These are phyloP conservation scores for Aspergillus bridgeri DNA, from an alignment of 495 filamentous ascomycete genomes.

Conservation along the genomic window DNA sequence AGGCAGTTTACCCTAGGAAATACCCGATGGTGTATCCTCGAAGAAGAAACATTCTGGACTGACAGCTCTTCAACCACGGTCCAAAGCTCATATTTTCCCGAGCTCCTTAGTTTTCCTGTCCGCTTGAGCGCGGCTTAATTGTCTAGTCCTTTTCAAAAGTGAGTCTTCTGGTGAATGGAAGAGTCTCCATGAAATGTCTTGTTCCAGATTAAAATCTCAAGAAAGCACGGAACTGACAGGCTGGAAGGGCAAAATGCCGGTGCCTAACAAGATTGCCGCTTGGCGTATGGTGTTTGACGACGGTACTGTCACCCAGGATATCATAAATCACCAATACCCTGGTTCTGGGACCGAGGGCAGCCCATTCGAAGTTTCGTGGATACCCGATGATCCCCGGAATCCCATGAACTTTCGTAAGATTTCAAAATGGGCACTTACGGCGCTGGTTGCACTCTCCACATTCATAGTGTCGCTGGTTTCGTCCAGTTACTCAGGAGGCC, in stretches of 20 bases:
- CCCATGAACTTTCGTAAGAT: slow-evolving; percentile 22
- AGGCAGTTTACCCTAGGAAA: background rate
- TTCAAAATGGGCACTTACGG: slow-evolving; percentile 21
- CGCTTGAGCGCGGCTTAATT: background rate
- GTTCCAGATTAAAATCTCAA: background rate
- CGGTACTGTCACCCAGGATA: slow-evolving; percentile 2
- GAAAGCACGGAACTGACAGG: background rate
- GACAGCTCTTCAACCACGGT: background rate
- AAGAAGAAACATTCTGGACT: background rate
- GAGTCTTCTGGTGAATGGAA: background rate
- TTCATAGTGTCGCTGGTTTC: slow-evolving; percentile 30
- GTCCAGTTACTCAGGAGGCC: slow-evolving; percentile 43
- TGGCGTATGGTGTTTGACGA: background rate
- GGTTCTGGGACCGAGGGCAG: slow-evolving; percentile 59
- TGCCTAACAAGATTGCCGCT: background rate
- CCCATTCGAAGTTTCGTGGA: slow-evolving; percentile 62
- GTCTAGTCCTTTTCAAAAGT: background rate
- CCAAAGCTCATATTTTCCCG: background rate
- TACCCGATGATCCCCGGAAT: slow-evolving; percentile 57
- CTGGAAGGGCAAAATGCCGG: background rate
- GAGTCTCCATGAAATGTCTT: background rate
- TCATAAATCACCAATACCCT: slow-evolving; percentile 9
- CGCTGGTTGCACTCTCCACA: slow-evolving; percentile 16
- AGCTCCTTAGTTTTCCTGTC: background rate
- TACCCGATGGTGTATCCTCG: background rate